phyloP scores from a whole-genome alignment of 768 basidiomycete genomes.

The Gautieria morchelliformis region DNA sequence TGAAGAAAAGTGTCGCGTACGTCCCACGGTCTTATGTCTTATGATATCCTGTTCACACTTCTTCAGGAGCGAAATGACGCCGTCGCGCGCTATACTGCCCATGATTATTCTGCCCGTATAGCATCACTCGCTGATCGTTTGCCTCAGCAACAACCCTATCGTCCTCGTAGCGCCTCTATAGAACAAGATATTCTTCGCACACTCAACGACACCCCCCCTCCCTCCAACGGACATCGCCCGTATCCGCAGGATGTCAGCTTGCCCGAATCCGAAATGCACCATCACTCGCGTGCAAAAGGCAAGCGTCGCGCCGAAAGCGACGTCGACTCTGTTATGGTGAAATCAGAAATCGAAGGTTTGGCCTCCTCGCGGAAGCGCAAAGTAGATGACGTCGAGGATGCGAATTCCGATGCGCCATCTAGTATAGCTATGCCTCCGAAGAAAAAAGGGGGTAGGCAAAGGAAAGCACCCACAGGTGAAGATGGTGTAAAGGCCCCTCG shows the following conservation, averaged over 20 bases:
- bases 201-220: slow-evolving; percentile 18
- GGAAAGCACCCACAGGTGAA: slow-evolving; percentile 33
- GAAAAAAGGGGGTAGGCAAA: slow-evolving; percentile 34
- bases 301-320: slow-evolving; percentile 44
- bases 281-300: slow-evolving; percentile 33
- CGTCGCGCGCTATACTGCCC: slow-evolving; percentile 50
- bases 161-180: slow-evolving; percentile 8
- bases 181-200: slow-evolving; percentile 5
- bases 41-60: background rate
- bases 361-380: slow-evolving; percentile 40
- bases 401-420: slow-evolving; percentile 26
- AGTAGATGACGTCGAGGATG: slow-evolving; percentile 32
- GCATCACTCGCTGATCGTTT: background rate
- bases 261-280: slow-evolving; percentile 27
- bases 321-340: slow-evolving; percentile 23
- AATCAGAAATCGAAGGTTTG: slow-evolving; percentile 12
- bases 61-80: slow-evolving; percentile 60
- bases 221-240: slow-evolving; percentile 15
- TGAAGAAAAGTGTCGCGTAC: slow-evolving; percentile 54
- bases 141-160: background rate
- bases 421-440: slow-evolving; percentile 28
- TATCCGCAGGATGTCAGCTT: slow-evolving; percentile 20
- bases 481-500: slow-evolving; percentile 32
- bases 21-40: slow-evolving; percentile 13
- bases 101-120: slow-evolving; percentile 45